Evolutionary conservation across 2,329 filamentous ascomycete genomes (phyloP).

Genomic region (Diaporthe citrichinensis): DNA sequence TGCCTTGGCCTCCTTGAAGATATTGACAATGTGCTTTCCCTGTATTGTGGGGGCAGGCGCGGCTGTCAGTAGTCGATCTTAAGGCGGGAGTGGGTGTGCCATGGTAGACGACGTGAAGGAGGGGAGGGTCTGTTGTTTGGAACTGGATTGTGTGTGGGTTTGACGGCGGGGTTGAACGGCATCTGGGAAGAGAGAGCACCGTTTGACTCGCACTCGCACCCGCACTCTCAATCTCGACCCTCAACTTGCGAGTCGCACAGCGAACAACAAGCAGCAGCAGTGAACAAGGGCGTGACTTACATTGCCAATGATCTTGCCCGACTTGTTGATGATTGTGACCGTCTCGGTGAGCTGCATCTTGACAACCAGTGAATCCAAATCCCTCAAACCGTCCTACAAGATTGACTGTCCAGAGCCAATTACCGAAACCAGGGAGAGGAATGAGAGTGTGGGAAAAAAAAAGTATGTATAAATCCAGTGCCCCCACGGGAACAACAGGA

Average conservation of each 20-base stretch:
- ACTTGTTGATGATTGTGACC: slow-evolving; percentile 90
- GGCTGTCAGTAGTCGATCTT: slow-evolving; percentile 23
- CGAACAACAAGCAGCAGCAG: background rate
- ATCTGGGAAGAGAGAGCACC: background rate
- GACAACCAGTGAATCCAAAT: slow-evolving; percentile 34
- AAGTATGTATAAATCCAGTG: slow-evolving; percentile 11
- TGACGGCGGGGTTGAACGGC: slow-evolving; percentile 28
- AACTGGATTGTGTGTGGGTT: slow-evolving; percentile 25
- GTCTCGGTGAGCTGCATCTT: slow-evolving; percentile 73
- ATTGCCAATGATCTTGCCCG: slow-evolving; percentile 90
- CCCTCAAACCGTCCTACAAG: background rate
- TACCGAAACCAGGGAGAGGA: background rate
- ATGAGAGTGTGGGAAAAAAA: background rate
- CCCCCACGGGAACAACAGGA: background rate
- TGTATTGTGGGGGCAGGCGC: slow-evolving; percentile 52
- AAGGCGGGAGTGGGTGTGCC: background rate
- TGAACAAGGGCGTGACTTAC: slow-evolving; percentile 66
- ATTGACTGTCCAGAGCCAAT: slow-evolving; percentile 13
- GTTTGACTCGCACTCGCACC: background rate
- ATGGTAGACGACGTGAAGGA: background rate
- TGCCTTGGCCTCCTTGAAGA: slow-evolving; percentile 92
- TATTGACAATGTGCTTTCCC: slow-evolving; percentile 90
- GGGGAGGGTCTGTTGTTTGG: background rate
- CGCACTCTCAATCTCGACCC: background rate
- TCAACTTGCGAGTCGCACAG: background rate